Conservation (phyloP, 306 rosid species). For the Vigna reflexopilosa region DNA sequence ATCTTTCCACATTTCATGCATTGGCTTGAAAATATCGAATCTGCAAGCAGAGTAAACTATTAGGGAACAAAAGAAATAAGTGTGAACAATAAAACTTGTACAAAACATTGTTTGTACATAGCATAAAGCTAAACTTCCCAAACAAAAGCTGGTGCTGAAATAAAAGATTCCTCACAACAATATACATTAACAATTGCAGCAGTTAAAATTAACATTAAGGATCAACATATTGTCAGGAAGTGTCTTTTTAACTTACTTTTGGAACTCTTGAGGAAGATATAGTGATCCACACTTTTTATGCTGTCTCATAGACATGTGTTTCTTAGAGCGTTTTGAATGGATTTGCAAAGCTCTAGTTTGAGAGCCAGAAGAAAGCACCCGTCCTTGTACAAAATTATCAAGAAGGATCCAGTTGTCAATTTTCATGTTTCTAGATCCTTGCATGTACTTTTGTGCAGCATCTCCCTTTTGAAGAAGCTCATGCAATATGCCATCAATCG, state of each 20-base stretch:
- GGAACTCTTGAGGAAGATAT: constrained; percentile 65
- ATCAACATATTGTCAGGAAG: constrained; percentile 11
- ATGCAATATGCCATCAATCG: constrained; percentile 60
- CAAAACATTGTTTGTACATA: neutral
- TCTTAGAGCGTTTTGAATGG: constrained; percentile 83
- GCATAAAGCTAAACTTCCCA: constrained; percentile 18
- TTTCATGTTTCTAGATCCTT: constrained; percentile 70
- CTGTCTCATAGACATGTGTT: constrained; percentile 76
- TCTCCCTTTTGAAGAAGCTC: constrained; percentile 75
- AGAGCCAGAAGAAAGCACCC: constrained; percentile 50
- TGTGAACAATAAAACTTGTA: neutral
- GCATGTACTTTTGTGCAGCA: constrained; percentile 72
- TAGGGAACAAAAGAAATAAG: constrained; percentile 20
- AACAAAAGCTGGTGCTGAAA: constrained; percentile 14
- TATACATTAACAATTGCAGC: constrained; percentile 1
- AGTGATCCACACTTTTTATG: constrained; percentile 70
- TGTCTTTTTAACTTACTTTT: constrained; percentile 59
- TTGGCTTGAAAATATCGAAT: constrained; percentile 67
- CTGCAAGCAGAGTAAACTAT: constrained; percentile 53
- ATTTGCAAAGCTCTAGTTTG: constrained; percentile 60
- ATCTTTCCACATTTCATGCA: constrained; percentile 92
- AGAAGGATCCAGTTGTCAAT: constrained; percentile 79
- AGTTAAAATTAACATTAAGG: neutral
- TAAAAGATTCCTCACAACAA: constrained; percentile 13
- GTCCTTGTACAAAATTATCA: constrained; percentile 68